A percentile compares a stretch with the other conserved stretches of the same genome.
Evolutionary conservation across 805 yeast genomes (phyloP).

Genomic region (Suhomyces pyralidae): DNA sequence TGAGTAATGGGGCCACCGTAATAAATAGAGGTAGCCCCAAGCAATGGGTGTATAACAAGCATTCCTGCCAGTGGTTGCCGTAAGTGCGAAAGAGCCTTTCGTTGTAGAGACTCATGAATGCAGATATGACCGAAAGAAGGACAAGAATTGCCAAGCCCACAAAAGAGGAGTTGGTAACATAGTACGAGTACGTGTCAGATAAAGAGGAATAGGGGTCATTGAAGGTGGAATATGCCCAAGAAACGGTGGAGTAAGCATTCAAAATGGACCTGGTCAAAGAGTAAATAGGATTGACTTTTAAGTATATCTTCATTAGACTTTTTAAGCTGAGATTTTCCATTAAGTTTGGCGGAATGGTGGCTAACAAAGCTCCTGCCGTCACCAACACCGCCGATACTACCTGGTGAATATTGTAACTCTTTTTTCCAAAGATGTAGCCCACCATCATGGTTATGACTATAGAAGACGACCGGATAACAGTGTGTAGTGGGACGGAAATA

Average conservation of each 20-base stretch:
- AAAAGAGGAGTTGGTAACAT: background rate
- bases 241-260: background rate
- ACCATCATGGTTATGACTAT: conserved; percentile 58
- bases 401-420: conserved; percentile 45
- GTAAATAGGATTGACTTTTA: background rate
- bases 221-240: too few relatives aligned
- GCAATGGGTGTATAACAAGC: conserved; percentile 58
- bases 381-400: conserved; percentile 49
- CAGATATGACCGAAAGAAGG: conserved; percentile 48
- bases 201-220: too few relatives aligned
- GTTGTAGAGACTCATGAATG: conserved; percentile 56
- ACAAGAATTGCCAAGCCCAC: conserved; percentile 42
- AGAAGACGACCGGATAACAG: conserved; percentile 62
- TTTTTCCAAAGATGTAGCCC: conserved; percentile 47
- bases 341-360: conserved; percentile 18
- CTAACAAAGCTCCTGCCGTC: conserved; percentile 53
- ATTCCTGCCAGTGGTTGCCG: conserved; percentile 65
- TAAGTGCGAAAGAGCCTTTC: conserved; percentile 49
- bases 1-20: conserved; percentile 26
- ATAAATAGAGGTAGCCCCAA: conserved; percentile 54
- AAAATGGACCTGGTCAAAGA: background rate
- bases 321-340: background rate
- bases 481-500: conserved; percentile 65
- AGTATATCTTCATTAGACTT: background rate
- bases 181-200: background rate